A percentile compares a stretch with the other conserved stretches of the same genome.
Evolutionary conservation across 495 filamentous ascomycete species (phyloP).

Genomic region (Neurospora sp.): DNA sequence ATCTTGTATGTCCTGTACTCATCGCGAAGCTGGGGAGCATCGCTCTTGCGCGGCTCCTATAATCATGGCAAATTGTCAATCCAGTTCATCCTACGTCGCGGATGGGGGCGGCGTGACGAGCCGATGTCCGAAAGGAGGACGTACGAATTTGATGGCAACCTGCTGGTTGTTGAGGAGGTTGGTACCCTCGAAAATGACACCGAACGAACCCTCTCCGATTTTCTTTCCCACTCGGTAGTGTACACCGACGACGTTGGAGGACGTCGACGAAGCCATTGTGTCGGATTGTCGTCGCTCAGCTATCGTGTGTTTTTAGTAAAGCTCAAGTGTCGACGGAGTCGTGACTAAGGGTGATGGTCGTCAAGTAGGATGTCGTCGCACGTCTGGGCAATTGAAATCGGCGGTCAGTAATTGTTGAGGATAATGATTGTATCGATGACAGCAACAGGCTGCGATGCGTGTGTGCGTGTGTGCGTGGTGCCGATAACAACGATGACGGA

Average conservation of each 20-base stretch:
- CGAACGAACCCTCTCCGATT: constrained; percentile 97
- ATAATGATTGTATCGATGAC: background rate
- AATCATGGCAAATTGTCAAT: background rate
- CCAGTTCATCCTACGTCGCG: background rate
- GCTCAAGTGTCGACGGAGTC: background rate
- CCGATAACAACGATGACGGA: background rate
- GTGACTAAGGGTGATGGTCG: background rate
- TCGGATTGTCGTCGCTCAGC: background rate
- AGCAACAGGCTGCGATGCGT: background rate
- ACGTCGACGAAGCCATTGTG: constrained; percentile 74
- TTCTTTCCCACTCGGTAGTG: constrained; percentile 99
- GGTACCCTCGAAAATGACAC: constrained; percentile 97
- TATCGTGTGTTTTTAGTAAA: background rate
- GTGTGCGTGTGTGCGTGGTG: background rate
- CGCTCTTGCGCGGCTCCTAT: constrained; percentile 95
- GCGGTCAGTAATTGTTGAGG: background rate
- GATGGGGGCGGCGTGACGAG: background rate
- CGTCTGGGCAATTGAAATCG: background rate
- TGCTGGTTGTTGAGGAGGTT: constrained; percentile 99
- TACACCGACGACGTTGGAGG: constrained; percentile 96
- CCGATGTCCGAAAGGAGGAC: constrained; percentile 22
- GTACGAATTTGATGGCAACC: constrained; percentile 98
- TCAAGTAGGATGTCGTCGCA: background rate
- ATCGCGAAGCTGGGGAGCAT: constrained; percentile 95
- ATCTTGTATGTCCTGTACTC: constrained; percentile 99